phyloP scores from a whole-genome alignment of 2,329 filamentous ascomycete genomes.

The Xylariaceae sp. region DNA sequence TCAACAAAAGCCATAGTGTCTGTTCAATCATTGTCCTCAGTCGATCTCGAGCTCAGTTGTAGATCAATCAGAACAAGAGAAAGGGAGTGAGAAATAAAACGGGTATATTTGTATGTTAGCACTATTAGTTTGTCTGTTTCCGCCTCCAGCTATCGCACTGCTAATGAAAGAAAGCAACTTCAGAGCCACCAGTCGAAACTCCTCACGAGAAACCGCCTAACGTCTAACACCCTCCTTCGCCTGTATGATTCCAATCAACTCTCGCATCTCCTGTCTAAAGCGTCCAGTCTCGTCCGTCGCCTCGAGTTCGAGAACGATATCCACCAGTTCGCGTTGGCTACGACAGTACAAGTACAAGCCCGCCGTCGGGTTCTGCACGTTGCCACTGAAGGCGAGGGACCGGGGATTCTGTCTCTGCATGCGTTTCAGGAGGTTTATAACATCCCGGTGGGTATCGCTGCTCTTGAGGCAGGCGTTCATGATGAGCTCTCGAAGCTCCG shows the following conservation, averaged over 20 bases:
- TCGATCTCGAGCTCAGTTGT: background rate
- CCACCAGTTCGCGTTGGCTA: constrained; percentile 15
- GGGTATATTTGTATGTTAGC: background rate
- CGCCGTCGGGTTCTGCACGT: constrained; percentile 13
- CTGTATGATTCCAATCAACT: constrained; percentile 14
- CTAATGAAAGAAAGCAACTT: too few species aligned
- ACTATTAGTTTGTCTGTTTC: background rate
- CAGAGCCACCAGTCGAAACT: background rate
- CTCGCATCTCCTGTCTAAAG: constrained; percentile 14
- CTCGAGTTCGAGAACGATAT: constrained; percentile 17
- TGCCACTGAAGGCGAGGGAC: constrained; percentile 2
- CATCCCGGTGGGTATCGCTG: constrained; percentile 13
- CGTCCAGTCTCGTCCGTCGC: constrained; percentile 5
- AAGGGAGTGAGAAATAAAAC: background rate
- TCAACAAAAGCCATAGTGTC: background rate
- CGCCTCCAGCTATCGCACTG: background rate
- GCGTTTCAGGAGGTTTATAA: constrained; percentile 13
- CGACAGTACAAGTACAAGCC: constrained; percentile 20
- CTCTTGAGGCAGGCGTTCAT: constrained; percentile 18
- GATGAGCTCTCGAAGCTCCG: constrained; percentile 19
- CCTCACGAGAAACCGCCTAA: background rate
- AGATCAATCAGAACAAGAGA: too few species aligned
- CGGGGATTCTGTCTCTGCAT: constrained; percentile 14
- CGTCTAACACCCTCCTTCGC: constrained; percentile 4
- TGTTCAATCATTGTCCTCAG: background rate